These are phyloP conservation scores for Pelargonium fulgidum DNA, from an alignment of 441 rosid genomes.

Conservation along the genomic window DNA sequence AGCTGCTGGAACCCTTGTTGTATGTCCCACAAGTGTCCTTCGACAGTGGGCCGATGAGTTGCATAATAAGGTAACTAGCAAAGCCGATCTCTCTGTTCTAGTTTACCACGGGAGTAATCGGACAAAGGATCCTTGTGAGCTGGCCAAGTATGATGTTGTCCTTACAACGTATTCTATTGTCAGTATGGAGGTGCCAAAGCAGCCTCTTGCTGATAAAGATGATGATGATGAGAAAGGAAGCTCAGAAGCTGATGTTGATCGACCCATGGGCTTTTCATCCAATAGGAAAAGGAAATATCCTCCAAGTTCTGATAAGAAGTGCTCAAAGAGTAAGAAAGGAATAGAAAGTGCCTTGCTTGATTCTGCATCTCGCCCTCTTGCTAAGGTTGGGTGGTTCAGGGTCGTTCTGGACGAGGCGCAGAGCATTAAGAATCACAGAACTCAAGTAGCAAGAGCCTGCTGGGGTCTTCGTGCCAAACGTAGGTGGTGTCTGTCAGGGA, in stretches of 20 bases:
- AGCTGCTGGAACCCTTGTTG: slow-evolving; percentile 90
- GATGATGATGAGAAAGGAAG: slow-evolving; percentile 47
- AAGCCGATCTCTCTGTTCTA: slow-evolving; percentile 62
- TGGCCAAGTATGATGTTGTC: slow-evolving; percentile 83
- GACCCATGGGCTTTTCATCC: slow-evolving; percentile 29
- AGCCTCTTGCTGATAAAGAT: slow-evolving; percentile 53
- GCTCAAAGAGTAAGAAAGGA: slow-evolving; percentile 44
- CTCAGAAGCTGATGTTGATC: slow-evolving; percentile 34
- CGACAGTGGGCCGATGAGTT: slow-evolving; percentile 94
- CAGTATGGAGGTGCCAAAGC: slow-evolving; percentile 91
- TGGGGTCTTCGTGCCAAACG: slow-evolving; percentile 97
- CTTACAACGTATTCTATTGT: slow-evolving; percentile 86
- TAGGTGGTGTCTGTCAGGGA: slow-evolving; percentile 95
- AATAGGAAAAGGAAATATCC: slow-evolving; percentile 53
- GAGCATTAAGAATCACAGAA: slow-evolving; percentile 83
- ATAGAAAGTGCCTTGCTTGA: slow-evolving; percentile 36
- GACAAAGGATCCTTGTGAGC: slow-evolving; percentile 68
- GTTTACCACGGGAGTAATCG: slow-evolving; percentile 81
- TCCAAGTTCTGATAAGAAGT: slow-evolving; percentile 39
- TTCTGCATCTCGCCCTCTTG: slow-evolving; percentile 63
- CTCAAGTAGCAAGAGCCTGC: slow-evolving; percentile 92
- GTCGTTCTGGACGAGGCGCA: slow-evolving; percentile 93
- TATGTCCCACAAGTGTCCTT: slow-evolving; percentile 97
- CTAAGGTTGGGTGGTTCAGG: slow-evolving; percentile 86
- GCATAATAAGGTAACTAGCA: slow-evolving; percentile 59